Evolutionary conservation across 495 filamentous ascomycete species (phyloP).

Genomic region (Xylaria acuta): DNA sequence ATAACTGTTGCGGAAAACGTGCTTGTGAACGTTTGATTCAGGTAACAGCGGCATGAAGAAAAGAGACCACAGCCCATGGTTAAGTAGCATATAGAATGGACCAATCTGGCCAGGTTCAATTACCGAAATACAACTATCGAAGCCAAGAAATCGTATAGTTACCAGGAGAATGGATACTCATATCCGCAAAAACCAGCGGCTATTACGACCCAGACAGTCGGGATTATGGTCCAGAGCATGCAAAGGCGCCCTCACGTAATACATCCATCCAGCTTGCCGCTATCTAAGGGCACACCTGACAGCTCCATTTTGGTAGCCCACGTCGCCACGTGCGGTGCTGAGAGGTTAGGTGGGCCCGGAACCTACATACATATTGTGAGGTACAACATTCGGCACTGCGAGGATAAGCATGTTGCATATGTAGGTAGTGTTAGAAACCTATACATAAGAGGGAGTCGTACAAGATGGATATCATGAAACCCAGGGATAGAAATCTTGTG

Average conservation of each 20-base stretch:
- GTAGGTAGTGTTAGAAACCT: too few species aligned
- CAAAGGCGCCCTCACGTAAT: constrained; percentile 16
- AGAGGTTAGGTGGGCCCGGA: constrained; percentile 11
- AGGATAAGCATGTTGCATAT: background rate
- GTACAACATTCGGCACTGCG: background rate
- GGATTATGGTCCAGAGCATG: background rate
- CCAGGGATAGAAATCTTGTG: background rate
- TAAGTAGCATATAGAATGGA: background rate
- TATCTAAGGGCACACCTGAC: background rate
- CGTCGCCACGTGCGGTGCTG: constrained; percentile 17
- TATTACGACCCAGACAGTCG: constrained; percentile 8
- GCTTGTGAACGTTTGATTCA: background rate
- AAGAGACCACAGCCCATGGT: background rate
- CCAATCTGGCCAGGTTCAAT: background rate
- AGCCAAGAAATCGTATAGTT: background rate
- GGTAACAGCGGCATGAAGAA: background rate
- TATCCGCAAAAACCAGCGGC: background rate
- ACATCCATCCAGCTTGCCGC: background rate
- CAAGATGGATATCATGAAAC: background rate
- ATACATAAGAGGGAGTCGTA: background rate
- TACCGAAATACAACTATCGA: background rate
- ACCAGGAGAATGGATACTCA: constrained; percentile 13
- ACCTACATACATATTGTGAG: background rate
- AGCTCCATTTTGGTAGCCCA: constrained; percentile 14
- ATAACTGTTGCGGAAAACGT: background rate